A percentile compares a stretch with the other conserved stretches of the same genome.
phyloP scores from a whole-genome alignment of 345 rosid species.

The Pistacia atlantica region DNA sequence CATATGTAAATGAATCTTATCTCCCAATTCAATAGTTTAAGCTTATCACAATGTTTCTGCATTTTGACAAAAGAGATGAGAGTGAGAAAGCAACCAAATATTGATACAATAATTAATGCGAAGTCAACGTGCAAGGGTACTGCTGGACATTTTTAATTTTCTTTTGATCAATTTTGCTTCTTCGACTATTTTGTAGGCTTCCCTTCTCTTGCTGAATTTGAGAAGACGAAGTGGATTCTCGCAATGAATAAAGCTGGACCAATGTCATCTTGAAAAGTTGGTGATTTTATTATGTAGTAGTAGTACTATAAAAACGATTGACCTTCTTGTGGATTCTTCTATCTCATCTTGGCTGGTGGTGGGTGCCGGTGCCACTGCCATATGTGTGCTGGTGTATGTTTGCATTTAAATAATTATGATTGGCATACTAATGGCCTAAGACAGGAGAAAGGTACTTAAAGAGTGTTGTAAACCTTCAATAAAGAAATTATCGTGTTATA shows the following conservation, averaged over 20 bases:
- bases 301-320: neutral
- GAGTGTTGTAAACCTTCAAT: too few relatives aligned
- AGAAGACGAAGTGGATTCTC: neutral
- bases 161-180: neutral
- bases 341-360: neutral
- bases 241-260: too few relatives aligned
- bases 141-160: neutral
- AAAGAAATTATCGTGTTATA: too few relatives aligned
- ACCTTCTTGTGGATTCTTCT: neutral
- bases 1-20: neutral
- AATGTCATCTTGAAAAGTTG: too few relatives aligned
- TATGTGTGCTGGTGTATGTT: neutral
- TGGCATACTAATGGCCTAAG: too few relatives aligned
- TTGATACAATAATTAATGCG: neutral
- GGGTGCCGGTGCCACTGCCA: neutral
- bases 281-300: too few relatives aligned
- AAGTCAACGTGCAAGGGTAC: too few relatives aligned
- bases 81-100: neutral
- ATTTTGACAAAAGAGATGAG: neutral
- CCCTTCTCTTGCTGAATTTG: slow-evolving; percentile 19
- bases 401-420: too few relatives aligned
- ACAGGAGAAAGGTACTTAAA: too few relatives aligned
- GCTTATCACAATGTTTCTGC: neutral
- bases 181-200: slow-evolving; percentile 28
- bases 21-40: too few relatives aligned